Evolutionary conservation across 2,329 filamentous ascomycete genomes (phyloP), one percentile per base, ranked within the genome.

Genomic region (Ambrosiella xylebori): DNA sequence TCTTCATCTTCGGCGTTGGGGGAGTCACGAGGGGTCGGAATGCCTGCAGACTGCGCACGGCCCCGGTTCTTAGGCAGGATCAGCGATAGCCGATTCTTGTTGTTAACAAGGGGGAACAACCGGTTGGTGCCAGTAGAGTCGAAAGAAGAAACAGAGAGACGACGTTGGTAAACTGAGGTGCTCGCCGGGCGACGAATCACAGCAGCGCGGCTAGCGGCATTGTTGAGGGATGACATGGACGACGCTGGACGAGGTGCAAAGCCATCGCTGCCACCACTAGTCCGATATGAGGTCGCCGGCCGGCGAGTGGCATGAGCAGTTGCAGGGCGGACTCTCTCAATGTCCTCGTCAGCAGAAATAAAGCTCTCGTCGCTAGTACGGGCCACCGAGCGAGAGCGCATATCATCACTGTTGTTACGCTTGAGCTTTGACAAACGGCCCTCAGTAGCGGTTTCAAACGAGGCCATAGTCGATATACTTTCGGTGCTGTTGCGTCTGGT

Each of bases 71-170:
- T 47, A 49, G 59, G 59, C 37, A 52, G 37, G n/a, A 44, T 56
- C 6, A 58, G 52, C 54, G 70, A 73, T 7, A 70, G 65, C 61
- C 72, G 76, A 13, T 73, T 64, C 63, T 73, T 78, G 15, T 17
- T 19, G 49, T 53, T 59, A 47, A 82, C 74, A 4, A 84, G 70
- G 0, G 80, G 80, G 62, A 84, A 84, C 65, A 78, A 83, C 63
- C 81, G 72, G 55, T 74, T 78, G 1, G 80, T 82, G 13, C 78
- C 78, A 0, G 71, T 74, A 0, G 79, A 83, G 51, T 77, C 76
- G 59, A 80, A 72, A 0, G 78, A 80, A 3, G 78, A 77, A 19
- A 76, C 67, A 0, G 79, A 81, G 5, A 79, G 77, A 1, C 78
- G 76, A 63, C 81, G 78, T 1, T 67, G 65, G 45, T 50, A 61